Evolutionary conservation across 768 basidiomycete species (phyloP), one percentile per base, ranked within the genome.

Genomic region (Mycena maculata): DNA sequence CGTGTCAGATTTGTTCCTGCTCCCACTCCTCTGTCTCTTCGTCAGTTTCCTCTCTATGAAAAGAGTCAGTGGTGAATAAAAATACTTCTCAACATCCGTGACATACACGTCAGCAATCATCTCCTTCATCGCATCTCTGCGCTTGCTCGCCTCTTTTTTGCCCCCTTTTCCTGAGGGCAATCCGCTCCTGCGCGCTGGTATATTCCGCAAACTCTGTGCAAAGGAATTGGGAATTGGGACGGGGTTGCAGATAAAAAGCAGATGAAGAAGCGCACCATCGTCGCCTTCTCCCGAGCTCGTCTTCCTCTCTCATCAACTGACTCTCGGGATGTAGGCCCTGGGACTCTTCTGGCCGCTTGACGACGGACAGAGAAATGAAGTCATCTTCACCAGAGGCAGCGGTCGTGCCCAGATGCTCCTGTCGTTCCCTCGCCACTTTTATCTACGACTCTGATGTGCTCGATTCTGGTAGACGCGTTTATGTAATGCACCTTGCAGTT

Each of bases 21-120:
- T 95, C 93, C 94, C 94, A 96, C 77, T 95, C 92, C 12, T 85
- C 82, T 0, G 91, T 88, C 75, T 95, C 94, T 75, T 96, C 94
- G 65, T 95, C 94, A 60, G 90, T 87, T 56, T 94, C 94, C 56
- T 89, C 91, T 5, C 92, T 93, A 59, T 25, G 33, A 31, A 25
- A 63, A 42, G 13, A 27, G 47, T 42, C 25, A 63, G 52, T 57
- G 66, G 54, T 31, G 18, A 49, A 27, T 67, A 28, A 28, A 39
- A 28, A 1, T 12, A 13, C 25, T 11, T 58, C 27, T 47, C 7
- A n/a, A 23, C 4, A 28, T 38, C 31, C 9, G 58, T 18, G 53
- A 41, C 39, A 44, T 76, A 94, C 93, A 87, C 91, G 65, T 96
- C 93, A 10, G 86, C 87, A 63, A 96, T 95, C 83, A 94, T 81